Evolutionary conservation across 352 stramenopile species (phyloP), one percentile per base, ranked within the genome.

Genomic region (Phytophthora sp.): DNA sequence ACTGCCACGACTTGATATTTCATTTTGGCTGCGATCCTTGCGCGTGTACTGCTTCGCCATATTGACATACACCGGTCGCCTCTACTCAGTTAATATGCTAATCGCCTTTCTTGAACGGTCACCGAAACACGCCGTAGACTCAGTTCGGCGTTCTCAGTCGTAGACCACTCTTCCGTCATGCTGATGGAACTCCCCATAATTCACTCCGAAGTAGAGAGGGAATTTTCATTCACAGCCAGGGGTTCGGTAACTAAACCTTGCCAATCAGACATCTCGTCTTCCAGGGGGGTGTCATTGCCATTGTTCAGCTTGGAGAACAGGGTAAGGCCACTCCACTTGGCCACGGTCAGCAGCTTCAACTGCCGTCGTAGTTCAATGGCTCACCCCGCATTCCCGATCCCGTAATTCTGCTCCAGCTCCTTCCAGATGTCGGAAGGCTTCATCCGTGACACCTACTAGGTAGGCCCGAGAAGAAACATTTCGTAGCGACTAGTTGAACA

Each of bases 221-320:
- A 29, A 62, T 39, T 20, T 66, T 13, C 36, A 46, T 59, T 15
- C 47, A 66, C 13, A 71, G n/a, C 55, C 56, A 49, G 12, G n/a
- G 31, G 0, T 12, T 71, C 47, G 0, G 47, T 62, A 6, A 72
- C 33, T 42, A 67, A 56, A 3, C 41, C 15, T 20, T 41, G 35
- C 35, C n/a, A n/a, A n/a, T n/a, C n/a, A n/a, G n/a, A n/a, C n/a
- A n/a, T n/a, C 35, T 20, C 35, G 20, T 41, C 35, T 41, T 41
- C 35, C n/a, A n/a, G n/a, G n/a, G n/a, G n/a, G n/a, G n/a, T n/a
- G n/a, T n/a, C n/a, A n/a, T n/a, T n/a, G n/a, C 35, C 7, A 16
- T 41, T 41, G 0, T 65, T 58, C 3, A 65, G 39, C 23, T 58
- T 35, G 8, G 42, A 3, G 21, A 65, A 69, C 6, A 69, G 27